Base-by-base conservation (phyloP, 2,329 filamentous ascomycete genomes). In the Cordyceps cateniannulata region DNA sequence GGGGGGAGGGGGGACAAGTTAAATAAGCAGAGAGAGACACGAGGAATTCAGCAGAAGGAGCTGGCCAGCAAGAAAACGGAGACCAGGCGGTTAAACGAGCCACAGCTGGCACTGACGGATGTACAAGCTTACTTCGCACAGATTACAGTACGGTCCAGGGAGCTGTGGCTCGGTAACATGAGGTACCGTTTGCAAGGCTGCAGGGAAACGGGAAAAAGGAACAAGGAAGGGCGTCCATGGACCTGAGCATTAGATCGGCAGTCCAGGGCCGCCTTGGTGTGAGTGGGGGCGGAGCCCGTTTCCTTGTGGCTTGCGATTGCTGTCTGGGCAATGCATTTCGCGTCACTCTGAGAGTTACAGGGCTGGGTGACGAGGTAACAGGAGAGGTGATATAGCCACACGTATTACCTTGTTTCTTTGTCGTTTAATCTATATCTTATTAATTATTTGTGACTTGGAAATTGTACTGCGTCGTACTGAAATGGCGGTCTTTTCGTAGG, bases 201-300 rank as follows among this genome's bases (percentile, higher is more conserved):
- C 42, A 20, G 42, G n/a, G 42, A 45, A 45, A 45, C 42, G 42
- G 42, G 42, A 22, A 45, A 20, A n/a, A n/a, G 42, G 7, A 45
- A 22, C n/a, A 10, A 10, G n/a, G 42, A 22, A 12, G 24, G 9
- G 9, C 10, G 18, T 22, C 18, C n/a, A 44, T 14, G 18, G 5
- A 44, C 20, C 5, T 5, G n/a, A 47, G 20, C 20, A 24, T 16
- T 24, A 4, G 44, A 24, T 25, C 20, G 44, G 44, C 20, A 24
- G n/a, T 25, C 44, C 22, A 47, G 12, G 12, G 9, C 22, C 3
- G 5, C 5, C 7, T 42, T 4, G 29, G 54, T 56, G 53, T 57
- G 42, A 38, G 54, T 49, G 29, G 44, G 45, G 54, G 54, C 47
- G 54, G 54, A 42, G 44, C 44, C 54, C 4, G 45, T 57, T 57